These are phyloP conservation scores for Cyclostephanos tholiformis DNA, from an alignment of 108 stramenopile genomes.

Conservation along the genomic window DNA sequence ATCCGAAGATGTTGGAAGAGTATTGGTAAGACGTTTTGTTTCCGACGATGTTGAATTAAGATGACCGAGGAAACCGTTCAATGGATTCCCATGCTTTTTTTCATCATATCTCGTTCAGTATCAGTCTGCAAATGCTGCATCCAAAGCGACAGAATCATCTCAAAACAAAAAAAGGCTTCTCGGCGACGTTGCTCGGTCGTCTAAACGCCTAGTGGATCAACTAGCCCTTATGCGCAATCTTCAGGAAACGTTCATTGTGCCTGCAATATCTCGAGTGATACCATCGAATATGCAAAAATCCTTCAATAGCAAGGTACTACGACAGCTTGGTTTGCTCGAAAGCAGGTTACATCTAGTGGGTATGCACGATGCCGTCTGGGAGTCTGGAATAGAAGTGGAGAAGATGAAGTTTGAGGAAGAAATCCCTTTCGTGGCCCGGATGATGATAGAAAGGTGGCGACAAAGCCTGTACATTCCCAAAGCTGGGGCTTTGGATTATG, in stretches of 20 bases:
- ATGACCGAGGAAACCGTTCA: background rate
- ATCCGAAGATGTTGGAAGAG: conserved; percentile 40
- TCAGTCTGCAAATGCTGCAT: conserved; percentile 20
- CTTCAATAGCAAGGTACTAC: conserved; percentile 75
- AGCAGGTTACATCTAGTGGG: conserved; percentile 78
- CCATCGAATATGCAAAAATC: conserved; percentile 70
- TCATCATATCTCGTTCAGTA: conserved; percentile 3
- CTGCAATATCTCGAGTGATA: conserved; percentile 58
- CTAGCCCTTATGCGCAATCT: conserved; percentile 50
- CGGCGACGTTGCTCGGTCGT: conserved; percentile 35
- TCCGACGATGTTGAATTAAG: background rate
- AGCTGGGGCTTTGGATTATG: conserved; percentile 53
- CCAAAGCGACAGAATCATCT: conserved; percentile 10
- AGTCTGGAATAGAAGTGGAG: conserved; percentile 45
- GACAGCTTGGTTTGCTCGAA: conserved; percentile 69
- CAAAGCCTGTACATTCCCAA: conserved; percentile 70
- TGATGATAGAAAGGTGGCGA: conserved; percentile 83
- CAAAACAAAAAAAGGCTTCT: conserved; percentile 30
- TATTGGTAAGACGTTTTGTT: conserved; percentile 24
- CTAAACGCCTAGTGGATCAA: conserved; percentile 42
- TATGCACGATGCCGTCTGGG: conserved; percentile 78
- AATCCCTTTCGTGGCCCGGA: conserved; percentile 67
- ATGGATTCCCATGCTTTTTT: background rate
- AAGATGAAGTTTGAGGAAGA: conserved; percentile 56
- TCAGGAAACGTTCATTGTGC: conserved; percentile 65